Evolutionary conservation across 2,329 filamentous ascomycete species (phyloP).

Genomic region (Ambrosiella xylebori): DNA sequence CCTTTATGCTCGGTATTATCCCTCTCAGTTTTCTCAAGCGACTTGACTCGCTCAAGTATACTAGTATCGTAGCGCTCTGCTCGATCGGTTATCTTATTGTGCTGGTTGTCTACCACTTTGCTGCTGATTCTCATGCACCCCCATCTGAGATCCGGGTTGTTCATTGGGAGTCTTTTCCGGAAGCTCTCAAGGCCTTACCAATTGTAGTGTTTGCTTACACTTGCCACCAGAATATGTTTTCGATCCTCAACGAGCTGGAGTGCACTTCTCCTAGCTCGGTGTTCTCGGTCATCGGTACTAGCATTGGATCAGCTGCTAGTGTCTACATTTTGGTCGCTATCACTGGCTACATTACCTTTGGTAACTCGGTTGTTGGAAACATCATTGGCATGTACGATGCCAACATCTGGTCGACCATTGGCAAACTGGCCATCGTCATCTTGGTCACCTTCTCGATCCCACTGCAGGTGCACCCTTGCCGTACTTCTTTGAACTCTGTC

Average conservation of each 20-base stretch:
- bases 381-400: slow-evolving; percentile 82
- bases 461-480: slow-evolving; percentile 86
- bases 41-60: slow-evolving; percentile 93
- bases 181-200: slow-evolving; percentile 69
- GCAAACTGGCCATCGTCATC: slow-evolving; percentile 85
- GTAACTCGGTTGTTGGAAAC: slow-evolving; percentile 74
- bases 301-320: slow-evolving; percentile 72
- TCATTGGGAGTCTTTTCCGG: slow-evolving; percentile 60
- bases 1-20: slow-evolving; percentile 92
- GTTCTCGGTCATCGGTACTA: slow-evolving; percentile 60
- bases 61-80: slow-evolving; percentile 74
- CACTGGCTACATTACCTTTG: slow-evolving; percentile 91
- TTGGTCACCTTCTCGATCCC: slow-evolving; percentile 95
- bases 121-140: slow-evolving; percentile 57
- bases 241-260: slow-evolving; percentile 84
- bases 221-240: slow-evolving; percentile 99
- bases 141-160: slow-evolving; percentile 61
- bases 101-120: slow-evolving; percentile 83
- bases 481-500: slow-evolving; percentile 90
- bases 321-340: slow-evolving; percentile 87
- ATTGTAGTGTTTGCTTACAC: slow-evolving; percentile 99
- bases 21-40: slow-evolving; percentile 82
- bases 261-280: slow-evolving; percentile 63
- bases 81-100: slow-evolving; percentile 91
- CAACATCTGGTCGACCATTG: slow-evolving; percentile 73